phyloP scores from a whole-genome alignment of 805 yeast species.

The Metschnikowia gruessii region DNA sequence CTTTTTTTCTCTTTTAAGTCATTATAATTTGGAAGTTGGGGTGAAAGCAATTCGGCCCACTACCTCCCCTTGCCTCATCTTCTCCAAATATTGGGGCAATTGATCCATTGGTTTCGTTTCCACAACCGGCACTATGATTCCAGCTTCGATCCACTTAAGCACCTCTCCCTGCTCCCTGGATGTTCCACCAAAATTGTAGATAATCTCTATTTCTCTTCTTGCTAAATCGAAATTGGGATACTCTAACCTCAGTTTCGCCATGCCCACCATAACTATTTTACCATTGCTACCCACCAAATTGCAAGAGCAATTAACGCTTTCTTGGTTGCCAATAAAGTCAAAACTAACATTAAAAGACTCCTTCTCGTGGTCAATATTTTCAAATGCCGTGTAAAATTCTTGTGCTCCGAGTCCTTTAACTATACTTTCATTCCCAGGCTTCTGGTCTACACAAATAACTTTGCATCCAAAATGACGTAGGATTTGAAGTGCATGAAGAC shows the following conservation, averaged over 20 bases:
- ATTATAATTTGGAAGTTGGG: constrained; percentile 12
- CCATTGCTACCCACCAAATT: constrained; percentile 36
- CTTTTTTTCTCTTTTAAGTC: neutral
- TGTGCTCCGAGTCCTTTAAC: constrained; percentile 41
- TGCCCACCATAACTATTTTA: constrained; percentile 42
- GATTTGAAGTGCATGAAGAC: constrained; percentile 43
- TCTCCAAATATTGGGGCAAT: constrained; percentile 34
- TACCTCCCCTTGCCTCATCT: constrained; percentile 37
- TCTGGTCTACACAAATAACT: constrained; percentile 33
- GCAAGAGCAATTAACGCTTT: constrained; percentile 26
- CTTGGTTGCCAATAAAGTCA: constrained; percentile 39
- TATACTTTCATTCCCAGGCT: constrained; percentile 15
- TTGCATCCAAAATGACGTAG: constrained; percentile 31
- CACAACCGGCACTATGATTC: constrained; percentile 39
- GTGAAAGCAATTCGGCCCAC: constrained; percentile 43
- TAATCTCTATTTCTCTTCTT: constrained; percentile 38
- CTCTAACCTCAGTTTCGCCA: constrained; percentile 33
- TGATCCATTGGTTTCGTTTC: constrained; percentile 30
- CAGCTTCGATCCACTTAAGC: constrained; percentile 40
- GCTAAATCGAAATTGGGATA: constrained; percentile 37
- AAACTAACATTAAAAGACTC: constrained; percentile 37
- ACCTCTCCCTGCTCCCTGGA: constrained; percentile 42
- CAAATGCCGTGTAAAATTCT: constrained; percentile 36
- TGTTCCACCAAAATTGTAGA: constrained; percentile 45
- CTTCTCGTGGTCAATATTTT: constrained; percentile 22